These are phyloP conservation scores for Quercus aquifolioides DNA, from an alignment of 306 rosid genomes.

Conservation along the genomic window DNA sequence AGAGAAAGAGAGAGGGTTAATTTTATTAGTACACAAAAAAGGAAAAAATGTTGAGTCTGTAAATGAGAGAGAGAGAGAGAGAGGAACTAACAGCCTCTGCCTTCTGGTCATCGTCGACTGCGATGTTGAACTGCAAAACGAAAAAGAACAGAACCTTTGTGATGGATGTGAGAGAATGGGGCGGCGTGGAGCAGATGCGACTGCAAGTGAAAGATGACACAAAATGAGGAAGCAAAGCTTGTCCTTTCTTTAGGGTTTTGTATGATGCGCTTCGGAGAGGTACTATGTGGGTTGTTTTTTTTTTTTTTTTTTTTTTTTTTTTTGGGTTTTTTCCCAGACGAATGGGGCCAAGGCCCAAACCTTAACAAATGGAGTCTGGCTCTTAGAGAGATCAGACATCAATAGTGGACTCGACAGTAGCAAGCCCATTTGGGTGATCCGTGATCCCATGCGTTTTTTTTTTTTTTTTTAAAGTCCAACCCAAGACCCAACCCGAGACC, in stretches of 20 bases:
- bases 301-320: neutral
- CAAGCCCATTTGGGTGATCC: too few species aligned
- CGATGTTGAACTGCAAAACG: constrained; percentile 50
- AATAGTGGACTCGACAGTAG: too few species aligned
- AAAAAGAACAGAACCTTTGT: neutral
- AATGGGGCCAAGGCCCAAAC: neutral
- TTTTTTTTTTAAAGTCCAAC: too few species aligned
- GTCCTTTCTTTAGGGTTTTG: neutral
- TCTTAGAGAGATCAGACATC: too few species aligned
- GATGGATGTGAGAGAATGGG: neutral
- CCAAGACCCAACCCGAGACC: too few species aligned
- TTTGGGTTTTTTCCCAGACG: neutral
- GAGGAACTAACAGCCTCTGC: constrained; percentile 45
- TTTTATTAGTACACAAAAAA: too few species aligned
- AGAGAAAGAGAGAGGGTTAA: too few species aligned
- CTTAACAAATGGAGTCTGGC: neutral
- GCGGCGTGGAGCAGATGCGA: neutral
- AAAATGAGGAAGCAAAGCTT: too few species aligned
- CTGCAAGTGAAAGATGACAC: neutral
- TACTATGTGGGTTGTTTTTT: too few species aligned
- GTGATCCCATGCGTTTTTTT: too few species aligned
- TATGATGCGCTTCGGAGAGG: neutral
- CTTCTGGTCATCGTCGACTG: constrained; percentile 62
- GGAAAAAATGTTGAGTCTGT: neutral
- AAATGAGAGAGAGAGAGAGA: neutral